Evolutionary conservation across 176 grass and related monocot species (phyloP), one percentile per base, ranked within the genome.

Genomic region (Triticum urartu): DNA sequence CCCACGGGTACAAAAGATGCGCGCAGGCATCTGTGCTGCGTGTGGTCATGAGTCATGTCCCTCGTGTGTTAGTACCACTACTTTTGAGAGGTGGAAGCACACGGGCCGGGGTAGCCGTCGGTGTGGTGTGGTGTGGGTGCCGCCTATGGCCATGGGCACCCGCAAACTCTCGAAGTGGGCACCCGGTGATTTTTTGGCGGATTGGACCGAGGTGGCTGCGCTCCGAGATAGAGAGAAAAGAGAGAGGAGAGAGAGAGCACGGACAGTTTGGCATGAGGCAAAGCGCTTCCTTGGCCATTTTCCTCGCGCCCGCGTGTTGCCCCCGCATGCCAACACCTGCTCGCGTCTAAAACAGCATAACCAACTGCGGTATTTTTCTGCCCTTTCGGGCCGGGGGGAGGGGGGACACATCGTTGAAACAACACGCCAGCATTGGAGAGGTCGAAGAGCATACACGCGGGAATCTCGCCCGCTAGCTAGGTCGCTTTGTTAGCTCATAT

Each of bases 391-490:
- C 24, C n/a, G 68, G 59, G 62, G 39, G 76, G 70, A 21, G 20
- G 75, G 24, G 81, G 33, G 68, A 43, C 73, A 54, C 45, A 76
- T 76, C 24, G 75, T 66, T 73, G 45, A 90, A 84, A 77, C 79
- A 84, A 89, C 13, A 5, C 15, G 9, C 13, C 11, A 63, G 35
- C 80, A 81, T 92, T 87, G 87, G 91, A 87, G 79, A 92, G 28
- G 67, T 87, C 91, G 91, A 92, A 87, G 74, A 71, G n/a, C 72
- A 68, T 8, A 17, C 28, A 21, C 33, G 14, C 63, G 15, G 69
- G 89, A 70, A 91, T 85, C 84, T 90, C 71, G 73, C 21, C 28
- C 28, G 28, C 28, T 30, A 30, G 28, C 28, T 30, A 30, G 28
- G 28, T 30, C 28, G 28, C 28, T 30, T 30, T 30, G 28, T 30